Evolutionary conservation across 192 early-diverging fungal genomes (phyloP).

Genomic region (Backusella psychrophila): DNA sequence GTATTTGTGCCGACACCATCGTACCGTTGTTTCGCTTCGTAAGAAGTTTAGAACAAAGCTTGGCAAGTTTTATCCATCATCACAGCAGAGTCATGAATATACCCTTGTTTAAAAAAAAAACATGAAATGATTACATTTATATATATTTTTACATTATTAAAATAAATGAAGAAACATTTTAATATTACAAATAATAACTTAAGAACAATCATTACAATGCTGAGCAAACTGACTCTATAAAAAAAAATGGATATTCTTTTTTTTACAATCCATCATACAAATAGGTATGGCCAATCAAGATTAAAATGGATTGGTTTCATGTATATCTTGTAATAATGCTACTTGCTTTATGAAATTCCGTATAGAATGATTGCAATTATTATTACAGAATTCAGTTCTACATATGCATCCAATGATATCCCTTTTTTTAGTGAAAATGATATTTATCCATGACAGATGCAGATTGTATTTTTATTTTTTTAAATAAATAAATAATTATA

Average conservation of each 20-base stretch:
- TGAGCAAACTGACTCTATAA: not conserved
- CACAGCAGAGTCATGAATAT: constrained; percentile 1
- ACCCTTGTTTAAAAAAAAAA: constrained; percentile 1
- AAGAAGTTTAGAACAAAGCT: constrained; percentile 3
- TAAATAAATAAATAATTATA: not conserved
- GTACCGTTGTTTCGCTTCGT: not conserved
- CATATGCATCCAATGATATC: too few species aligned
- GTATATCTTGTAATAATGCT: too few species aligned
- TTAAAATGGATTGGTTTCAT: too few species aligned
- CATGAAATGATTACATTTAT: not conserved
- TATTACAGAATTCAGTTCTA: too few species aligned
- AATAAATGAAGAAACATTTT: not conserved
- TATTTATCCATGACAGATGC: too few species aligned
- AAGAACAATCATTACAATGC: not conserved
- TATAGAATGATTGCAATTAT: too few species aligned
- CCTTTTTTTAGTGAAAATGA: too few species aligned
- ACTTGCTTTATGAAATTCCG: too few species aligned
- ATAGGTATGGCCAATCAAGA: too few species aligned
- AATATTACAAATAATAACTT: not conserved
- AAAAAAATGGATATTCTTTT: not conserved
- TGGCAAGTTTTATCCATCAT: not conserved
- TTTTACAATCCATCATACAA: too few species aligned
- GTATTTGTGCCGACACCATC: not conserved
- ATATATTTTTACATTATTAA: not conserved
- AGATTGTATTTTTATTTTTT: too few species aligned